These are phyloP conservation scores for Salvia sclarea DNA, from an alignment of 305 asterid species.

Conservation along the genomic window DNA sequence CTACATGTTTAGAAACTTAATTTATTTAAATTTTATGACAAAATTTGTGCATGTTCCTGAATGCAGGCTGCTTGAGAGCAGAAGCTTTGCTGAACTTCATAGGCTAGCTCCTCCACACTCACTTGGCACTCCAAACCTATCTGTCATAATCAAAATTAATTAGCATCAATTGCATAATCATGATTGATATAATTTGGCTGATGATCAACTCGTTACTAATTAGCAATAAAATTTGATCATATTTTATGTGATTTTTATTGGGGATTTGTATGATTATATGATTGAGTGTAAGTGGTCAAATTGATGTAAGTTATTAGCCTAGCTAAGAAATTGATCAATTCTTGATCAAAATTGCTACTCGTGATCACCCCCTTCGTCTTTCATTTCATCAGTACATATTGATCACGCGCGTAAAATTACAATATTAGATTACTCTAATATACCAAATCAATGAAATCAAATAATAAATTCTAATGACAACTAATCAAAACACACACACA, in stretches of 20 bases:
- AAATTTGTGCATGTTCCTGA: conserved; percentile 32
- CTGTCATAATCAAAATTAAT: conserved; percentile 37
- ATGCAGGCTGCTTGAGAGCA: conserved; percentile 38
- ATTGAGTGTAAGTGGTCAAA: not conserved
- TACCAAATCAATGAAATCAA: not conserved
- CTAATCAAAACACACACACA: not conserved
- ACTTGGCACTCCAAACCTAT: conserved; percentile 88
- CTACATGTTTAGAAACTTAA: not conserved
- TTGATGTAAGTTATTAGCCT: not conserved
- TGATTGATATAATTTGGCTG: not conserved
- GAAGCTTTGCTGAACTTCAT: conserved; percentile 82
- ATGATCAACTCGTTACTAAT: not conserved
- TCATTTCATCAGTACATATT: not conserved
- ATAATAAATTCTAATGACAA: no score
- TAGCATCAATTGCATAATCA: not conserved
- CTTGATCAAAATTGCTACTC: not conserved
- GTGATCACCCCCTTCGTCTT: not conserved
- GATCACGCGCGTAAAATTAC: not conserved
- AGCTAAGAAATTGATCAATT: not conserved
- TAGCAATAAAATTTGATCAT: not conserved
- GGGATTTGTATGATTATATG: no score
- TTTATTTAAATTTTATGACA: not conserved
- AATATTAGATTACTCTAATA: not conserved
- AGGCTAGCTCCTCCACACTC: conserved; percentile 85
- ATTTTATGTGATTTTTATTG: no score